Base-by-base conservation (phyloP, 2,329 filamentous ascomycete species). In the Myotisia sp. region DNA sequence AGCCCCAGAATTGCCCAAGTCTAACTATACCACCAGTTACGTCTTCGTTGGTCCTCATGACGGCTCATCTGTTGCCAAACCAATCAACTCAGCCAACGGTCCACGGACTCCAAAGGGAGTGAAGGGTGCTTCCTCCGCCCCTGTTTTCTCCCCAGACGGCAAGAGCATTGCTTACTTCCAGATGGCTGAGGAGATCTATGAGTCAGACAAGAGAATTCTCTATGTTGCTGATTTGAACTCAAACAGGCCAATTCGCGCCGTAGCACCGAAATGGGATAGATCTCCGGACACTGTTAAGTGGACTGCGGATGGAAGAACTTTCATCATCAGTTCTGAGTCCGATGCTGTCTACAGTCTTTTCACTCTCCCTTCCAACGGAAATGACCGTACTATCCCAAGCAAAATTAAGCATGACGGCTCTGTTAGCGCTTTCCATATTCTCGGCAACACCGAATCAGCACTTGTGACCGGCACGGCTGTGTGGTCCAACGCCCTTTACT, bases 131-230 rank as follows among this genome's bases (percentile, higher is more conserved):
- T 37, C 60, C 60, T 49, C 52, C 80, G 49, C 58, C 65, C 84
- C 85, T 0, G 67, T 70, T 0, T 92, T 92, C 57, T 86, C 82
- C 3, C 73, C 74, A 3, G 68, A 79, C 47, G 81, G 82, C 6
- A 70, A 65, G 22, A 69, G 70, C 39, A 63, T 87, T 17, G 82
- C 74, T 2, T 93, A 92, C 52, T 65, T 82, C 19, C 74, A 80
- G 41, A 92, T 92, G 85, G 69, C 71, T 42, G 69, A 69, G 37
- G 66, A 72, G 33, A 74, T 78, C 39, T 92, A 93, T 52, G 85
- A 94, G 55, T 72, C 78, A 10, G 84, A 93, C 59, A 79, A 79
- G 53, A 58, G 58, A 28, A 55, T 57, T 3, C 48, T 65, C 29
- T 67, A 65, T 39, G 48, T 63, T 26, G 53, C 59, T 28, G 49